phyloP scores from a whole-genome alignment of 805 yeast genomes.

The Ogataea nitratoaversa region DNA sequence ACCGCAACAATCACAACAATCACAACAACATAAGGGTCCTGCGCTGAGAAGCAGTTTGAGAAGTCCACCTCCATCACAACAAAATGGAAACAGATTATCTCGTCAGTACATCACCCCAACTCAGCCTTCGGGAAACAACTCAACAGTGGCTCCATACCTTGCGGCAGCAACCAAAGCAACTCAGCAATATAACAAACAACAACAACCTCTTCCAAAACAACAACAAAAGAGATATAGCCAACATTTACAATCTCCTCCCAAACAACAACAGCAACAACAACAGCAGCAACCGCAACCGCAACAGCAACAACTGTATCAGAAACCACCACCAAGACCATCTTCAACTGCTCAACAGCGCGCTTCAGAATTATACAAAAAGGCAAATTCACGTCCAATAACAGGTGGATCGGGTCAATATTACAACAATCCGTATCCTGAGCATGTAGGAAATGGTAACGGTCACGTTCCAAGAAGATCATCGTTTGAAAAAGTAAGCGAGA shows the following conservation, averaged over 20 bases:
- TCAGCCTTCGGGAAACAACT: neutral
- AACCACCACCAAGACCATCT: constrained; percentile 2
- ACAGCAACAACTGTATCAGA: constrained; percentile 1
- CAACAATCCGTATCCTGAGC: constrained; percentile 35
- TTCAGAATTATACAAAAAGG: constrained; percentile 51
- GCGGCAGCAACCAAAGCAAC: neutral
- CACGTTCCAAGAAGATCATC: constrained; percentile 36
- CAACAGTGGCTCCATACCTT: neutral
- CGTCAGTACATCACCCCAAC: neutral
- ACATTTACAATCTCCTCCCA: neutral
- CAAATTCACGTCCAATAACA: constrained; percentile 33
- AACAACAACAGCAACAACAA: neutral
- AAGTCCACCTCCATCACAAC: neutral
- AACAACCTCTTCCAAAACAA: neutral
- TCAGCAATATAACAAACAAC: neutral
- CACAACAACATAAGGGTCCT: constrained; percentile 8
- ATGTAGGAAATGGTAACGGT: constrained; percentile 5
- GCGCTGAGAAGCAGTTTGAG: constrained; percentile 1
- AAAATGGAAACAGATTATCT: neutral
- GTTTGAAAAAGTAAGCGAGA: constrained; percentile 41
- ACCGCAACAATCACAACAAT: neutral
- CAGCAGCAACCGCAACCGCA: neutral
- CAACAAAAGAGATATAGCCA: neutral
- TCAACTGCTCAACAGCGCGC: constrained; percentile 35
- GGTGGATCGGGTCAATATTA: constrained; percentile 13